A percentile compares a stretch with the other conserved stretches of the same genome.
Evolutionary conservation across 225 moss, liverwort and hornwort species (phyloP).

Genomic region (Marchantia paleacea): DNA sequence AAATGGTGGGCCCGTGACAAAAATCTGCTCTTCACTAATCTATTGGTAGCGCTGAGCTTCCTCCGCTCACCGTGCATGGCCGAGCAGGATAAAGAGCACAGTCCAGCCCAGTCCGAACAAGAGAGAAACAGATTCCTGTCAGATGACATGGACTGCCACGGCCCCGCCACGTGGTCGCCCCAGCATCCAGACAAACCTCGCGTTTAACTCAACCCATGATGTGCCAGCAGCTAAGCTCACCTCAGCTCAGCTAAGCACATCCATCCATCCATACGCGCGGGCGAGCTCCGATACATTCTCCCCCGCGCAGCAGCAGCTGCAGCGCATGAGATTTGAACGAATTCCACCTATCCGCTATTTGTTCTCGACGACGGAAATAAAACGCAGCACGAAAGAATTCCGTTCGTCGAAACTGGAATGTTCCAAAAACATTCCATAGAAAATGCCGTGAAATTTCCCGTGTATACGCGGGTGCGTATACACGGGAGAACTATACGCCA

Average conservation of each 20-base stretch:
- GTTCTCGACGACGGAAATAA: no score
- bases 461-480: no score
- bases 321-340: no score
- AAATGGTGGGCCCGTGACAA: neutral
- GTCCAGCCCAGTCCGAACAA: neutral
- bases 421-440: neutral
- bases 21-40: neutral
- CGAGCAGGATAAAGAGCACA: neutral
- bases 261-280: neutral
- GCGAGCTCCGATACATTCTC: no score
- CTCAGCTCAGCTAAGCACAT: neutral
- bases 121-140: neutral
- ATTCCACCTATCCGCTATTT: no score
- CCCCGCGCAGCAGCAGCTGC: no score
- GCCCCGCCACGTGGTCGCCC: neutral
- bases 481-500: no score
- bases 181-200: neutral
- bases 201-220: neutral
- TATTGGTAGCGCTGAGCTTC: neutral
- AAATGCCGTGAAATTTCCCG: no score
- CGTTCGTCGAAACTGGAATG: neutral
- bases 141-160: neutral
- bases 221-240: neutral
- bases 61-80: slow-evolving; percentile 3
- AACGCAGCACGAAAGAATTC: no score